A percentile compares a stretch with the other conserved stretches of the same genome.
These are phyloP conservation scores for Lithospermum erythrorhizon DNA, from an alignment of 257 asterid species.

Conservation along the genomic window DNA sequence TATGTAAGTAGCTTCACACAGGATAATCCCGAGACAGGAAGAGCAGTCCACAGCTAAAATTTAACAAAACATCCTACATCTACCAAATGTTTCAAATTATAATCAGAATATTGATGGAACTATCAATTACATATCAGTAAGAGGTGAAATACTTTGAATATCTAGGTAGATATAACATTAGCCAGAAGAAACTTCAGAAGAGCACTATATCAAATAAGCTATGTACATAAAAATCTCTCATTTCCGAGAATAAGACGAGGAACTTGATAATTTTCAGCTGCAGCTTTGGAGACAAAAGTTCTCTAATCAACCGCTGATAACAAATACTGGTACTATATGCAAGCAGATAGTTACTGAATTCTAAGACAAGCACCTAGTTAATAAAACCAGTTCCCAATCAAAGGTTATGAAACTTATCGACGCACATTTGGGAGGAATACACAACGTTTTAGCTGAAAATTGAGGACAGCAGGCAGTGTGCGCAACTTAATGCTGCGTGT, in stretches of 20 bases:
- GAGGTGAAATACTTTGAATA: background rate
- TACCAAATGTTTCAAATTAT: background rate
- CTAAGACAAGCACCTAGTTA: too few relatives aligned
- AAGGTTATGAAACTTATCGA: conserved; percentile 8
- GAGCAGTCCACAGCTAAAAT: background rate
- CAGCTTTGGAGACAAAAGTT: too few relatives aligned
- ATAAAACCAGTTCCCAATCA: too few relatives aligned
- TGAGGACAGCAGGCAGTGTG: conserved; percentile 78
- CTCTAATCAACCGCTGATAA: too few relatives aligned
- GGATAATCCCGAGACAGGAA: background rate
- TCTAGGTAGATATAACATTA: too few relatives aligned
- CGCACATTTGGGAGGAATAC: conserved; percentile 93
- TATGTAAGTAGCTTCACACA: background rate
- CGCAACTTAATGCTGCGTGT: conserved; percentile 90
- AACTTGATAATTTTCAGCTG: too few relatives aligned
- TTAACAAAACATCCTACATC: background rate
- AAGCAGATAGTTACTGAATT: too few relatives aligned
- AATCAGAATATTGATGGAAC: background rate
- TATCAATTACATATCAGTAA: background rate
- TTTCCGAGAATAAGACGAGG: too few relatives aligned
- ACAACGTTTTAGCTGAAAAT: conserved; percentile 97
- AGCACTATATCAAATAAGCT: too few relatives aligned
- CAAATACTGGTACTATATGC: too few relatives aligned
- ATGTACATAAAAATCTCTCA: too few relatives aligned
- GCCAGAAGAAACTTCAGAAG: too few relatives aligned